These are phyloP conservation scores for Sphagnum magellanicum DNA, from an alignment of 228 moss, liverwort and hornwort genomes.

Conservation along the genomic window DNA sequence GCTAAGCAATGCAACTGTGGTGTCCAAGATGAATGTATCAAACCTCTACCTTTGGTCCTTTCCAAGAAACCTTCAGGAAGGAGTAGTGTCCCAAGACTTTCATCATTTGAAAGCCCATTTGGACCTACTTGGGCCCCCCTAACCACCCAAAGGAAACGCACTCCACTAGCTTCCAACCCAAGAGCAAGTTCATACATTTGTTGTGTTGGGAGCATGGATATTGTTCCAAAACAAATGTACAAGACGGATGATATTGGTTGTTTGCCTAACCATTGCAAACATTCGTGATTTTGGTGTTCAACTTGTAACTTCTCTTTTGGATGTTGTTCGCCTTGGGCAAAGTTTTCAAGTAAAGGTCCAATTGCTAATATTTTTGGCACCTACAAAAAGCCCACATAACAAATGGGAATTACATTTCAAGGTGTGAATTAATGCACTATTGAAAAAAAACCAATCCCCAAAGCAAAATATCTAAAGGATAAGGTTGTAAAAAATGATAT, in stretches of 20 bases:
- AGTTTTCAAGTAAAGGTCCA: slow-evolving; percentile 22
- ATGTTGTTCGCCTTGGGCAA: too few relatives aligned
- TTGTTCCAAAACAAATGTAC: slow-evolving; percentile 3
- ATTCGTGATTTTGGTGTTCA: background rate
- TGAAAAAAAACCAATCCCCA: background rate
- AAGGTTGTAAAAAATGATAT: too few relatives aligned
- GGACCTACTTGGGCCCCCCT: too few relatives aligned
- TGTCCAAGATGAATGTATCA: background rate
- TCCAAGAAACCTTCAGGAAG: background rate
- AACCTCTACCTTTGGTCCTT: background rate
- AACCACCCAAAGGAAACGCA: background rate
- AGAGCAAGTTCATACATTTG: slow-evolving; percentile 1
- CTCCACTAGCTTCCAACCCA: background rate
- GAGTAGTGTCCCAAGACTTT: background rate
- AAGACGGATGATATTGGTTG: slow-evolving; percentile 16
- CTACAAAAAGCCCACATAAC: slow-evolving; percentile 7
- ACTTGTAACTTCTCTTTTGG: too few relatives aligned
- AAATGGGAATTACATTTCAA: background rate
- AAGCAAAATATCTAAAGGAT: too few relatives aligned
- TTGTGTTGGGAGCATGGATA: background rate
- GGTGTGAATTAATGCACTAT: background rate
- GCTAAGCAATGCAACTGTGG: background rate
- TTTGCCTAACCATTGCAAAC: slow-evolving; percentile 10
- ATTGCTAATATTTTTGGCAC: slow-evolving; percentile 22
- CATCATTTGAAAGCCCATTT: background rate